Evolutionary conservation across 2,329 filamentous ascomycete genomes (phyloP).

Genomic region (Penicillium sp.): DNA sequence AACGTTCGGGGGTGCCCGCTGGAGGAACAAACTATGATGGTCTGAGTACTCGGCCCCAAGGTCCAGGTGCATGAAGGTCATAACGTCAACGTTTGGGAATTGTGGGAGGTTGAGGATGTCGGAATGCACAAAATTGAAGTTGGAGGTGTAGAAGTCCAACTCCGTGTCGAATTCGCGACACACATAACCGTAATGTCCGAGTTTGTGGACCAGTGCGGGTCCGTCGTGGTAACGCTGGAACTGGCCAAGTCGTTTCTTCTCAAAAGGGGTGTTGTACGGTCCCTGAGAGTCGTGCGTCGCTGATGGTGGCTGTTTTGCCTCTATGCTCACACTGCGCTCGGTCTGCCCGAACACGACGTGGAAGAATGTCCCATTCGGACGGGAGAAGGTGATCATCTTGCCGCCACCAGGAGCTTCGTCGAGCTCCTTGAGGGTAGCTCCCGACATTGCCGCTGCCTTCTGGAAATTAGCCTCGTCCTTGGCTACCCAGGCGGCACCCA

Average conservation of each 20-base stretch:
- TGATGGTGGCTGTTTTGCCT: slow-evolving; percentile 32
- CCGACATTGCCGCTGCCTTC: slow-evolving; percentile 52
- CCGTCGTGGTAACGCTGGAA: slow-evolving; percentile 40
- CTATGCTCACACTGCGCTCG: slow-evolving; percentile 40
- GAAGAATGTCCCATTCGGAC: slow-evolving; percentile 61
- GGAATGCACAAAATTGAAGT: slow-evolving; percentile 53
- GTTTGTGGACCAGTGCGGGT: slow-evolving; percentile 38
- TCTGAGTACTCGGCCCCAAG: slow-evolving; percentile 4
- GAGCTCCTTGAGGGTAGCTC: slow-evolving; percentile 58
- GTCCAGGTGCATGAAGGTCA: slow-evolving; percentile 11
- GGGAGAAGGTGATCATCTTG: slow-evolving; percentile 31
- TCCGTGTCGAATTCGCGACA: slow-evolving; percentile 38
- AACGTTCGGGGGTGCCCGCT: neutral
- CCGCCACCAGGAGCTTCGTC: slow-evolving; percentile 30
- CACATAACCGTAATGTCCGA: slow-evolving; percentile 48
- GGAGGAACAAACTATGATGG: slow-evolving; percentile 12
- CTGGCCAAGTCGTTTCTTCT: slow-evolving; percentile 26
- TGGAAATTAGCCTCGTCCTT: slow-evolving; percentile 61
- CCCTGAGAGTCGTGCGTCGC: slow-evolving; percentile 20
- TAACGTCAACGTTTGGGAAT: slow-evolving; percentile 9
- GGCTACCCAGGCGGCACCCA: slow-evolving; percentile 63
- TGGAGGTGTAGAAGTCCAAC: slow-evolving; percentile 50
- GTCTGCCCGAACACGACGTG: slow-evolving; percentile 62
- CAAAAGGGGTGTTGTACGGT: slow-evolving; percentile 21
- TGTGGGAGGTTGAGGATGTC: slow-evolving; percentile 48